Conservation (phyloP, 208 protist species). For the Vickermania ingenoplastis region DNA sequence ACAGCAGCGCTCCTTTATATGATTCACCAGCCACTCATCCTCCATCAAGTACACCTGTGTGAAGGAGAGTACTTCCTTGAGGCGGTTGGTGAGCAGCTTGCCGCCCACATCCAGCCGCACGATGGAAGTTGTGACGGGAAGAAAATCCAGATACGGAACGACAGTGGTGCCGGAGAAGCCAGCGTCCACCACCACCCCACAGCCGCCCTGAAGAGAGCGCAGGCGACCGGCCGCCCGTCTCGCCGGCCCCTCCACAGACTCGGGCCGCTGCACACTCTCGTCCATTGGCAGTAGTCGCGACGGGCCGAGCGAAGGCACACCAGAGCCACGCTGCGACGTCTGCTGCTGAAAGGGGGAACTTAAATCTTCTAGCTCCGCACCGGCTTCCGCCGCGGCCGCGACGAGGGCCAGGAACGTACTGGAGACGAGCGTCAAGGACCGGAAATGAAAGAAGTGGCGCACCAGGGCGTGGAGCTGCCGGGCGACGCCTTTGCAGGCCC, state of each 20-base stretch:
- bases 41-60: conserved; percentile 70
- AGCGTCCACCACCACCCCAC: conserved; percentile 55
- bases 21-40: conserved; percentile 76
- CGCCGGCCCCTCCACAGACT: too few relatives aligned
- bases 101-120: conserved; percentile 63
- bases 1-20: conserved; percentile 70
- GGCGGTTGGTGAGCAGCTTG: conserved; percentile 67
- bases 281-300: too few relatives aligned
- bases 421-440: conserved; percentile 59
- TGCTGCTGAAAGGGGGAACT: neutral
- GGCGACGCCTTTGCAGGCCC: conserved; percentile 37
- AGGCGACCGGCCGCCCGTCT: neutral
- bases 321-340: neutral
- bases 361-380: neutral
- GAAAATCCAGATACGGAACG: conserved; percentile 63
- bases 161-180: conserved; percentile 70
- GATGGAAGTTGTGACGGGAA: conserved; percentile 46
- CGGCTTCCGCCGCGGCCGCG: conserved; percentile 5
- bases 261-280: too few relatives aligned
- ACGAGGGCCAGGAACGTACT: conserved; percentile 45
- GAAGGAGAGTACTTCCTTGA: conserved; percentile 72
- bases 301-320: neutral
- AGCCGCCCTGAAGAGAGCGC: conserved; percentile 3
- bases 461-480: conserved; percentile 41
- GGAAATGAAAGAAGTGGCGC: conserved; percentile 50